Base-by-base conservation (phyloP, 2,329 filamentous ascomycete genomes). In the Escovopsis sp. region DNA sequence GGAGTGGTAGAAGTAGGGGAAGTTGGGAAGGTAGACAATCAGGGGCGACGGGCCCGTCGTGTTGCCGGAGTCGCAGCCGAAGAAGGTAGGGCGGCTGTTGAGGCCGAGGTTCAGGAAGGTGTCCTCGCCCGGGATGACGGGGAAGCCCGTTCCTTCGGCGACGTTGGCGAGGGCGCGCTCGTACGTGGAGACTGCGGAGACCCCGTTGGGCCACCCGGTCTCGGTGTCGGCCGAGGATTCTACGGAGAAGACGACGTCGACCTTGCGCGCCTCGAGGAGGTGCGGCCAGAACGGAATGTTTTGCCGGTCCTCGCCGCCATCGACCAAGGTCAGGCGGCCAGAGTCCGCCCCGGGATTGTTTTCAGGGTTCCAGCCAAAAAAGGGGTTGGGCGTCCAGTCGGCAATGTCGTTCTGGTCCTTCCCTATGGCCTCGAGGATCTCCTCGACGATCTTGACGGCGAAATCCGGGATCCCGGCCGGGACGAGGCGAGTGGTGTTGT, bases 11-110 rank as follows among this genome's bases (percentile, higher is more conserved):
- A 79, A 72, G 63, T 93, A 94, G 1, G 87, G 88, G 16, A 79
- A 71, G 58, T 64, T 64, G 51, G 91, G 85, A 37, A 96, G 60
- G 65, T 98, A 98, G 48, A 94, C 84, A 47, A 94, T 66, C 2
- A 94, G 62, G 0, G 87, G 86, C 0, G 72, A 62, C 8, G 64
- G 57, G 35, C 32, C 36, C 0, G 74, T 72, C 29, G 76, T 70
- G 50, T 69, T 67, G 48, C 52, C 51, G 2, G 74, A 64, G 71
- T 76, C 61, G 61, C 77, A 81, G 50, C 76, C 76, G 56, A 81
- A 81, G 55, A 81, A 81, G 39, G 68, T 68, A 0, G 77, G 75
- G 32, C 66, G 65, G 43, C 65, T 62, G 62, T 80, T 79, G 45
- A 80, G 61, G 14, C 71, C 71, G 10, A 72, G 58, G 51, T 72